Evolutionary conservation across 139 green algal species (phyloP), one percentile per base, ranked within the genome.

Genomic region (Chlamydomonas eustigma): DNA sequence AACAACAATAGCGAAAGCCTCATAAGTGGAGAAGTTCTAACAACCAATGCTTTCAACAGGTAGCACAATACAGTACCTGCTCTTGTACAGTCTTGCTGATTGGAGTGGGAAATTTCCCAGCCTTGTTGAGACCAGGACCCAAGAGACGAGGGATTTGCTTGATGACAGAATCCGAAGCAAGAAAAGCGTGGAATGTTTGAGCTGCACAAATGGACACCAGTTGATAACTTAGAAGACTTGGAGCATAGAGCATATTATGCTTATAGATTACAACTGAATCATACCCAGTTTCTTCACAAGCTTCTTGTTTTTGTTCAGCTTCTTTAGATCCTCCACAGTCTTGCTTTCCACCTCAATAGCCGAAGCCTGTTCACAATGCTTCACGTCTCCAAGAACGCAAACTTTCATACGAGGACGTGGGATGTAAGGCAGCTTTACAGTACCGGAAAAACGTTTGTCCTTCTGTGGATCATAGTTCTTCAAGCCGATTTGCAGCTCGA

Each of bases 241-340:
- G n/a, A n/a, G n/a, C n/a, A n/a, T n/a, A n/a, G n/a, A n/a, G n/a
- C n/a, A n/a, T n/a, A n/a, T n/a, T n/a, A n/a, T n/a, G n/a, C n/a
- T n/a, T n/a, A n/a, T n/a, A n/a, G n/a, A n/a, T n/a, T n/a, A n/a
- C n/a, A n/a, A n/a, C n/a, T n/a, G n/a, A n/a, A n/a, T n/a, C n/a
- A n/a, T n/a, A 94, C 88, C 89, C 74, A 98, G 89, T 93, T 98
- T 98, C 93, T 98, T 98, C 69, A 99, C 96, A 44, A 99, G 92
- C 93, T 99, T 99, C 92, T 99, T 99, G 94, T 98, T 98, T 92
- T 99, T 99, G 93, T 99, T 99, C 66, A 99, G 90, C 93, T 98
- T 98, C 94, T 99, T 99, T 58, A 99, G 87, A 79, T 95, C 92
- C 80, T 98, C 95, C 72, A 98, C 93, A 74, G 82, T 92, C 91